Evolutionary conservation across 441 rosid genomes (phyloP), one percentile per base, ranked within the genome.

Genomic region (Eruca vesicaria): DNA sequence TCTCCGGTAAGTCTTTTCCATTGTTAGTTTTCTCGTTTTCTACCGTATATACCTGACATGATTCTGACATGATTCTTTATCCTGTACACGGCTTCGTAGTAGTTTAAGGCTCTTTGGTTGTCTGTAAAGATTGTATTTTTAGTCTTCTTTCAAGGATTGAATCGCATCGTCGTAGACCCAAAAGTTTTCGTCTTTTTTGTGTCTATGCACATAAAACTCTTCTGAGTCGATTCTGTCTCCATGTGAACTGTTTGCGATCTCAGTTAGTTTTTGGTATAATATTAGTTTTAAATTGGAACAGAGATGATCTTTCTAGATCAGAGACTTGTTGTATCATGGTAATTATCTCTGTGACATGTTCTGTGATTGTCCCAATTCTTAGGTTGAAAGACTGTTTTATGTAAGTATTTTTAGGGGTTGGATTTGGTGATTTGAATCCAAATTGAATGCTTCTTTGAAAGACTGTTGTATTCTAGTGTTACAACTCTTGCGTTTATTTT

Each of bases 1-100:
- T 61, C 23, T 32, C 73, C 66, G 78, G 77, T 61, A 43, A 77
- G 31, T 63, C 0, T 41, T 59, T 20, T 12, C 33, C 9, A 16
- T n/a, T 33, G 33, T 16, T 52, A 9, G 8, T 32, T 21, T 16
- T 3, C 12, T 38, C 33, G 43, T 64, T 23, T 57, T 29, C 28
- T 53, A 53, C n/a, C n/a, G n/a, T n/a, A n/a, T n/a, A n/a, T n/a
- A n/a, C 26, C n/a, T n/a, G n/a, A n/a, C n/a, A n/a, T n/a, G n/a
- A n/a, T n/a, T n/a, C n/a, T n/a, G n/a, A n/a, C n/a, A n/a, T n/a
- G n/a, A n/a, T n/a, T n/a, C n/a, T n/a, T n/a, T n/a, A n/a, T n/a
- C n/a, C n/a, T n/a, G n/a, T n/a, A n/a, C n/a, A n/a, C n/a, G n/a
- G n/a, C n/a, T n/a, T n/a, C n/a, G n/a, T n/a, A n/a, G n/a, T n/a